These are phyloP conservation scores for Arachnomyces sp. DNA, from an alignment of 2,329 filamentous ascomycete species.

Conservation along the genomic window DNA sequence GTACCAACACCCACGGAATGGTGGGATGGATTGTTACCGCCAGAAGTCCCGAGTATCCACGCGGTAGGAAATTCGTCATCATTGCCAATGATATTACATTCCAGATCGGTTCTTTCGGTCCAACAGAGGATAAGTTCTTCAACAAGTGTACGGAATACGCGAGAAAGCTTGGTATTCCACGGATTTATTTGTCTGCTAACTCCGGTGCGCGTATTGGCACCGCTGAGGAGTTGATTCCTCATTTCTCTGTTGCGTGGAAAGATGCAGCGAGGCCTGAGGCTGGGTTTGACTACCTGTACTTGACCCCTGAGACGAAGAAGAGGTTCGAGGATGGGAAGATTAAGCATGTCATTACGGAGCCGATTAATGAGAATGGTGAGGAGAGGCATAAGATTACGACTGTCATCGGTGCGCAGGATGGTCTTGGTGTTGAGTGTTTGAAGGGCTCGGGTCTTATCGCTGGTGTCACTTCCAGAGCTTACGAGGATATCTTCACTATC, in stretches of 20 bases:
- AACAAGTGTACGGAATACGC: slow-evolving; percentile 97
- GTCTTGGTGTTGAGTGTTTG: slow-evolving; percentile 94
- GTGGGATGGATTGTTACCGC: slow-evolving; percentile 96
- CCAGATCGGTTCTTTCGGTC: slow-evolving; percentile 97
- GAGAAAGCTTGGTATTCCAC: slow-evolving; percentile 85
- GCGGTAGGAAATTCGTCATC: slow-evolving; percentile 85
- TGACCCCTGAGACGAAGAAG: slow-evolving; percentile 78
- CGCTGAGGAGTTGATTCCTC: slow-evolving; percentile 91
- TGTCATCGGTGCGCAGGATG: slow-evolving; percentile 86
- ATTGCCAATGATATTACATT: slow-evolving; percentile 99
- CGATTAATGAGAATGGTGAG: slow-evolving; percentile 78
- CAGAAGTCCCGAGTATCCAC: slow-evolving; percentile 89
- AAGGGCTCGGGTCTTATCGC: slow-evolving; percentile 96
- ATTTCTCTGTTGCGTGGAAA: slow-evolving; percentile 97
- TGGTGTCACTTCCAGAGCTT: slow-evolving; percentile 90
- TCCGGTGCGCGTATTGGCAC: slow-evolving; percentile 96
- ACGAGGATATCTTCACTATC: slow-evolving; percentile 98
- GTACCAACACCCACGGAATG: slow-evolving; percentile 95
- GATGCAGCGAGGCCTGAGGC: slow-evolving; percentile 69
- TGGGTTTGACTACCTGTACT: slow-evolving; percentile 95
- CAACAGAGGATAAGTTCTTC: slow-evolving; percentile 96
- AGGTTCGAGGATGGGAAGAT: slow-evolving; percentile 72
- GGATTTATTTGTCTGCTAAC: slow-evolving; percentile 97
- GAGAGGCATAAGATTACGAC: slow-evolving; percentile 90
- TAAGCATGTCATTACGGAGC: slow-evolving; percentile 78